A percentile compares a stretch with the other conserved stretches of the same genome.
phyloP scores from a whole-genome alignment of 345 rosid genomes.

The Draba incana region DNA sequence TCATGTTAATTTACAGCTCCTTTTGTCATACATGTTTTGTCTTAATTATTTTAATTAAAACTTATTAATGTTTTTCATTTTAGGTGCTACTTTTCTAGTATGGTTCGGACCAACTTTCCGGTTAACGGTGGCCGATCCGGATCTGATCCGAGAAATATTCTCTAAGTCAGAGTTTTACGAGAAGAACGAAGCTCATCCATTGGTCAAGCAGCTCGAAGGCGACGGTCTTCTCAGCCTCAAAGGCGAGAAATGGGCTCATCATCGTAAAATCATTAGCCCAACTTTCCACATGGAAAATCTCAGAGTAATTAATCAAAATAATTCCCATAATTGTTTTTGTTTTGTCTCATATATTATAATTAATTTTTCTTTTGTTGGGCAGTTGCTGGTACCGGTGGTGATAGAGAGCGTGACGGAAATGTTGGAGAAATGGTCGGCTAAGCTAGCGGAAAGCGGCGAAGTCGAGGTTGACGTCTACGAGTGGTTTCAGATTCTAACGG shows the following conservation, averaged over 20 bases:
- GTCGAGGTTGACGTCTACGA: slow-evolving; percentile 65
- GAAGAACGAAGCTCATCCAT: slow-evolving; percentile 60
- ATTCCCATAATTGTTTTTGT: background rate
- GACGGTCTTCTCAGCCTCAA: slow-evolving; percentile 74
- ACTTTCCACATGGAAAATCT: slow-evolving; percentile 85
- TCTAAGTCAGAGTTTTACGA: slow-evolving; percentile 69
- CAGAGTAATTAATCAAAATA: slow-evolving; percentile 47
- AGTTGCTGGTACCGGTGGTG: slow-evolving; percentile 64
- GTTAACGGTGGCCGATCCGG: slow-evolving; percentile 75
- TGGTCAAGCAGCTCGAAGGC: slow-evolving; percentile 65
- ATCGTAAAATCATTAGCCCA: slow-evolving; percentile 67
- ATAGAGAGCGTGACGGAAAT: slow-evolving; percentile 54
- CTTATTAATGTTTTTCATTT: background rate
- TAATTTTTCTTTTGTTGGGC: background rate
- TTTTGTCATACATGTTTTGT: slow-evolving; percentile 25
- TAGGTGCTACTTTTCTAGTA: slow-evolving; percentile 76
- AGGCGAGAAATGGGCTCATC: slow-evolving; percentile 80
- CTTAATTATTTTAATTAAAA: background rate
- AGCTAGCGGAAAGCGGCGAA: slow-evolving; percentile 40
- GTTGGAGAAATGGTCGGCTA: slow-evolving; percentile 60
- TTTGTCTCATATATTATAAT: background rate
- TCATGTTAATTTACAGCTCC: slow-evolving; percentile 37
- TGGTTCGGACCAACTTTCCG: slow-evolving; percentile 91
- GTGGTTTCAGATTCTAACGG: slow-evolving; percentile 68
- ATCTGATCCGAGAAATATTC: slow-evolving; percentile 67